phyloP scores from a whole-genome alignment of 768 basidiomycete species.

The Tylopilus sp. region DNA sequence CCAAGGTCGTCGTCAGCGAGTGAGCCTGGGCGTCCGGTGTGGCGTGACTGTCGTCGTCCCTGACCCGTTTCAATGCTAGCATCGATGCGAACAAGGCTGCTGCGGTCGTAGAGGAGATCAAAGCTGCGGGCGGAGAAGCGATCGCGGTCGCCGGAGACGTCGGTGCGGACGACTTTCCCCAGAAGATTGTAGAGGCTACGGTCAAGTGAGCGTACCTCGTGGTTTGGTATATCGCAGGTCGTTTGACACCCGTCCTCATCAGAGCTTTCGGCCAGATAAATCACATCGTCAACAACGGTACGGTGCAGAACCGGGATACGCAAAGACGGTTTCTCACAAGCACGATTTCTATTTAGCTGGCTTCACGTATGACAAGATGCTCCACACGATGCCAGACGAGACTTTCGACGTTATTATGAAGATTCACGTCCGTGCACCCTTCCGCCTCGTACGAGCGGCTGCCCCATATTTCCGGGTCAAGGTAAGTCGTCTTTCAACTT shows the following conservation, averaged over 20 bases:
- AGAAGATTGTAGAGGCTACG: conserved; percentile 72
- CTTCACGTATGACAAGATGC: conserved; percentile 84
- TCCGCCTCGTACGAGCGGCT: conserved; percentile 79
- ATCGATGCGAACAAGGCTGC: conserved; percentile 71
- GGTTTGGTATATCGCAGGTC: not conserved
- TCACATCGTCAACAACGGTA: conserved; percentile 81
- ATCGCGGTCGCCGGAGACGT: conserved; percentile 79
- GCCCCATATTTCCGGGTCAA: conserved; percentile 85
- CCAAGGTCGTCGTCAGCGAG: conserved; percentile 85
- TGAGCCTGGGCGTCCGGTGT: conserved; percentile 29
- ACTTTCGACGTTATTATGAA: conserved; percentile 79
- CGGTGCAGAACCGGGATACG: conserved; percentile 6
- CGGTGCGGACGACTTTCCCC: conserved; percentile 77
- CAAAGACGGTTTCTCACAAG: not conserved
- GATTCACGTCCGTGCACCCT: conserved; percentile 83
- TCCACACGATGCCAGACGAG: conserved; percentile 83
- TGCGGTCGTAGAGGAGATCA: conserved; percentile 69
- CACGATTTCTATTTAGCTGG: conserved; percentile 41
- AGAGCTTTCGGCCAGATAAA: conserved; percentile 84
- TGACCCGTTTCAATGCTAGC: conserved; percentile 34
- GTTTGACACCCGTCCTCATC: not conserved
- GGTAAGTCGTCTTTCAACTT: conserved; percentile 33
- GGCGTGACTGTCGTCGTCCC: not conserved
- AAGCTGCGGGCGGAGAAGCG: conserved; percentile 66
- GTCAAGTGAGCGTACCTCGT: conserved; percentile 56